These are phyloP conservation scores for Termitomyces sp. DNA, from an alignment of 768 basidiomycete species.

Conservation along the genomic window DNA sequence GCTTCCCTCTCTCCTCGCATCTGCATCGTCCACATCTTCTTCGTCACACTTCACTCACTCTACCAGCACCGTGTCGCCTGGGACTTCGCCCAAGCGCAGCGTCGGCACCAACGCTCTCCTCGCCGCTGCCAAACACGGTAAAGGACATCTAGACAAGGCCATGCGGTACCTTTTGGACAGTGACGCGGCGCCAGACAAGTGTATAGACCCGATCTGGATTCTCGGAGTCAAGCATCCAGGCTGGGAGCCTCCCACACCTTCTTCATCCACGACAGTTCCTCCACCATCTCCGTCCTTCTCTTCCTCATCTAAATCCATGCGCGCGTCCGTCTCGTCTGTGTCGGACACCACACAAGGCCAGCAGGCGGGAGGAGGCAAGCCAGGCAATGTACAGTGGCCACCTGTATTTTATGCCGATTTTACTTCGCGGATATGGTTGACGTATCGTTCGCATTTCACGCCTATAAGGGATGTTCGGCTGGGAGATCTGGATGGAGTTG, in stretches of 20 bases:
- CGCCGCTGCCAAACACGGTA: constrained; percentile 66
- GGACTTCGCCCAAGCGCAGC: constrained; percentile 21
- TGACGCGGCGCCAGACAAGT: constrained; percentile 82
- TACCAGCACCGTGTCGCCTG: background rate
- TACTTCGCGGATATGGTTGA: constrained; percentile 83
- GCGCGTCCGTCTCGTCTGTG: background rate
- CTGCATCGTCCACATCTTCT: constrained; percentile 28
- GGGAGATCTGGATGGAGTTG: constrained; percentile 22
- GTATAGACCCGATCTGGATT: constrained; percentile 81
- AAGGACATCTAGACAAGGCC: constrained; percentile 75
- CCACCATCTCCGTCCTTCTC: background rate
- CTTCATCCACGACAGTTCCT: background rate
- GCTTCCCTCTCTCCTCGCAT: constrained; percentile 49
- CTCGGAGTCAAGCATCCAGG: constrained; percentile 39
- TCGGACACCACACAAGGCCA: background rate
- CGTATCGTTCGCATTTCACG: constrained; percentile 83
- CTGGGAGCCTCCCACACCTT: constrained; percentile 42
- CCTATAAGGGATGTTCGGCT: constrained; percentile 66
- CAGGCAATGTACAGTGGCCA: constrained; percentile 59
- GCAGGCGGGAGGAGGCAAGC: constrained; percentile 12
- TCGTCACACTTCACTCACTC: too few species aligned
- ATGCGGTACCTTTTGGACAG: constrained; percentile 88
- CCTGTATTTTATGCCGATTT: constrained; percentile 86
- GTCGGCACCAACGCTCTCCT: constrained; percentile 40
- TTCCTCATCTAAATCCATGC: constrained; percentile 1